Evolutionary conservation across 1,139 yeast species (phyloP), one percentile per base, ranked within the genome.

Genomic region (Suhomyces terraborum): DNA sequence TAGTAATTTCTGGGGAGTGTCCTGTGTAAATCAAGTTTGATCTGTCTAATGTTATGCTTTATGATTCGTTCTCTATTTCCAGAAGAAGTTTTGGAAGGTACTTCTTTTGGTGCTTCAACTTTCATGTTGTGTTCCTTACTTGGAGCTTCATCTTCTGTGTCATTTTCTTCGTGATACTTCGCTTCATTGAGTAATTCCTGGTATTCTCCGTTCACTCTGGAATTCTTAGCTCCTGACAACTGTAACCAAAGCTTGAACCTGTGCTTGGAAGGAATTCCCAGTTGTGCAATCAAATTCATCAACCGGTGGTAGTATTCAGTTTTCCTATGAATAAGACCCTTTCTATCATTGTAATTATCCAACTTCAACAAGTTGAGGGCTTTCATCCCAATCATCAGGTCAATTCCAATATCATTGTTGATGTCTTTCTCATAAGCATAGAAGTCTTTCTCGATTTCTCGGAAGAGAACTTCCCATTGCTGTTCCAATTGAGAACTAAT

Each of bases 1-100:
- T 74, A 77, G 9, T 74, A 73, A 48, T 80, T 80, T 36, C 72
- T 64, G 1, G 83, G 82, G 65, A 80, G 69, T 0, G 85, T 80
- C 21, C 85, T 62, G 46, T 74, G 74, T 24, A 79, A 55, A 48
- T 80, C 85, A 36, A 79, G 60, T 32, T 78, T 73, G 23, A 80
- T 77, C 49, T 80, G 84, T 13, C 65, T 60, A n/a, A 77, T 62
- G 10, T 76, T 69, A 12, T 38, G 31, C 20, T 30, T 26, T 21
- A 46, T 44, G 5, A 38, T 33, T 18, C 26, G 6, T 21, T 16
- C 36, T n/a, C 44, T 38, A 9, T 34, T 41, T 6, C 29, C 29
- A 2, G 22, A 13, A 6, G 26, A 10, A n/a, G n/a, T n/a, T n/a
- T n/a, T n/a, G n/a, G n/a, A n/a, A n/a, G n/a, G n/a, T n/a, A n/a